Conservation (phyloP, 352 stramenopile species). For the Phytophthora chlamydospora region DNA sequence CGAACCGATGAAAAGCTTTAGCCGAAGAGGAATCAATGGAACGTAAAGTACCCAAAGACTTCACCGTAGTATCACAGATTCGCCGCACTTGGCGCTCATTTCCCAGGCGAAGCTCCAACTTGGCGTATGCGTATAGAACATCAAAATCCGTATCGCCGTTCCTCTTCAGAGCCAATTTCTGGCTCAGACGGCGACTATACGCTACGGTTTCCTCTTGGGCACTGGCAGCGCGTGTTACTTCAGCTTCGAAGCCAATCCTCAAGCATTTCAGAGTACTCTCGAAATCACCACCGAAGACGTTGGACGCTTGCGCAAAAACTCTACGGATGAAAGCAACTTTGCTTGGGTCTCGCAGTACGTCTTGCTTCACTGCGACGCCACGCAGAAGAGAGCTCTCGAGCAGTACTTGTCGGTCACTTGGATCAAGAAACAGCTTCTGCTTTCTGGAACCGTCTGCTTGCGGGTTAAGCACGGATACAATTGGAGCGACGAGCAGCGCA, state of each 20-base stretch:
- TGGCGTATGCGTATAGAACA: constrained; percentile 59
- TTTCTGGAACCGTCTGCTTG: constrained; percentile 12
- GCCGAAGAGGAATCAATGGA: constrained; percentile 2
- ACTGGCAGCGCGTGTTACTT: constrained; percentile 18
- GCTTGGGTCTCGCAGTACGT: constrained; percentile 33
- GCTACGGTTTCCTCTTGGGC: constrained; percentile 4
- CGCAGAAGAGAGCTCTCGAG: constrained; percentile 33
- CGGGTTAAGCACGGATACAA: constrained; percentile 52
- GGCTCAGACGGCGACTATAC: constrained; percentile 44
- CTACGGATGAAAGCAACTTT: constrained; percentile 57
- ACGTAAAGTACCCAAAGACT: constrained; percentile 22
- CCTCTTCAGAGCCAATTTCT: constrained; percentile 30
- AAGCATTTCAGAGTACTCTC: constrained; percentile 43
- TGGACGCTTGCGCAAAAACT: constrained; percentile 37
- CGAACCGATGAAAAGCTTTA: constrained; percentile 54
- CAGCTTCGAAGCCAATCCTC: constrained; percentile 57
- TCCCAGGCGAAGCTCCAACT: constrained; percentile 51
- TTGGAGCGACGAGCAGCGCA: constrained; percentile 40
- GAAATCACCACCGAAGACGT: constrained; percentile 29
- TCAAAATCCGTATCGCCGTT: constrained; percentile 23
- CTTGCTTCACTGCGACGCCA: constrained; percentile 30
- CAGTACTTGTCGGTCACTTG: constrained; percentile 27
- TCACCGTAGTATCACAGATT: constrained; percentile 65
- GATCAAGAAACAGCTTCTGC: constrained; percentile 36
- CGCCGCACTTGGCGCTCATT: constrained; percentile 54